Conservation (phyloP, 2,329 filamentous ascomycete species). For the Ophiostoma sp. region DNA sequence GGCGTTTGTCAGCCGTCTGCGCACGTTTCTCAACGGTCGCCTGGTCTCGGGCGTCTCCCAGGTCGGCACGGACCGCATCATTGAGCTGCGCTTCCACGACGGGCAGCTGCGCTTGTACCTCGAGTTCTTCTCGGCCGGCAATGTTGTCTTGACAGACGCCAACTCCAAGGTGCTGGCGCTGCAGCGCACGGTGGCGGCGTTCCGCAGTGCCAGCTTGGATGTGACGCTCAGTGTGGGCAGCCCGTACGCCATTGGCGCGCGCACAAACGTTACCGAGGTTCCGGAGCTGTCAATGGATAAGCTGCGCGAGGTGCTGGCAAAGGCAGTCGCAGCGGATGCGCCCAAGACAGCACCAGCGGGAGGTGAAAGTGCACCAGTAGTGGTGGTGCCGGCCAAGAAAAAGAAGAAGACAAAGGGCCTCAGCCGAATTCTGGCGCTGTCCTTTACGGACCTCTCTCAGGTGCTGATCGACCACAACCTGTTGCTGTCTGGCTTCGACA, state of each 20-base stretch:
- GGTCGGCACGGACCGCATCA: conserved; percentile 88
- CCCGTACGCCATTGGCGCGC: conserved; percentile 61
- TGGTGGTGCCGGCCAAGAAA: conserved; percentile 20
- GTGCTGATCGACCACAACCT: conserved; percentile 86
- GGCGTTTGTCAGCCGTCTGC: conserved; percentile 77
- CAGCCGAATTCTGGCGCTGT: conserved; percentile 76
- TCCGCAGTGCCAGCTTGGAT: conserved; percentile 31
- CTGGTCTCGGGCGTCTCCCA: conserved; percentile 79
- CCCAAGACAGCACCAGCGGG: conserved; percentile 32
- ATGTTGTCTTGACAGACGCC: conserved; percentile 86
- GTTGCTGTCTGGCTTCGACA: conserved; percentile 64
- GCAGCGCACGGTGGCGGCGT: conserved; percentile 51
- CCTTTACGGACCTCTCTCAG: conserved; percentile 86
- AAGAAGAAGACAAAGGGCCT: conserved; percentile 77
- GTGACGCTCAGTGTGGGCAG: conserved; percentile 30
- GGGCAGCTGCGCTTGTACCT: conserved; percentile 84
- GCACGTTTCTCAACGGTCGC: conserved; percentile 85
- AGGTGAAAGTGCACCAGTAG: neutral
- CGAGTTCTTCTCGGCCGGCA: conserved; percentile 94
- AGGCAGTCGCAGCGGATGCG: conserved; percentile 51
- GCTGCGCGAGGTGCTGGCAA: conserved; percentile 67
- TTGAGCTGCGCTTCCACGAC: conserved; percentile 91
- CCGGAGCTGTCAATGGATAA: conserved; percentile 74
- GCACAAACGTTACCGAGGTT: conserved; percentile 79
- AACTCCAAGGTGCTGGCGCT: conserved; percentile 81